Evolutionary conservation across 306 rosid genomes (phyloP), one percentile per base, ranked within the genome.

Genomic region (Glycine latifolia): DNA sequence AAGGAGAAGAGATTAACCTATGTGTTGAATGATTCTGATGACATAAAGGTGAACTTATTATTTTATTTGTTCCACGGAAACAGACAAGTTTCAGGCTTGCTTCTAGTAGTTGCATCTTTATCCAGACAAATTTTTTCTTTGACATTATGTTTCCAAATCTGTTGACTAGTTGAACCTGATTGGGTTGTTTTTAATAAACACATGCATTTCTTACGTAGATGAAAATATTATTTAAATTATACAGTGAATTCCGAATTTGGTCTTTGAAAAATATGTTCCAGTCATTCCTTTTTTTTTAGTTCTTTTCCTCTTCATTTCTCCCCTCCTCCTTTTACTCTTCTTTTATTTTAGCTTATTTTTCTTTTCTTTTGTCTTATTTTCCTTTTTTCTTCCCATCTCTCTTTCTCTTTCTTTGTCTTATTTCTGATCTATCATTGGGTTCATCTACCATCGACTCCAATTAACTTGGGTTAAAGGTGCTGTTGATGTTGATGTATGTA

Each of bases 1-100:
- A 96, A 93, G 82, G 98, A 93, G 92, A 96, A 93, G 91, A 88
- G 98, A 75, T 87, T 96, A 79, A 92, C 98, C 41, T 96, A 93
- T 17, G 97, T 90, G 76, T 89, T 96, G 96, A 88, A 82, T 78
- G 97, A 89, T 87, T 89, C 92, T 7, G 93, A 91, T 85, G 94
- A 93, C 79, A 78, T 86, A 55, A 96, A 94, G 97, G 99, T 95
- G 87, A 79, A 44, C 73, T 84, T 10, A 14, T 82, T 77, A 31
- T 83, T 31, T 73, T 79, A 61, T 10, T 75, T 76, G 9, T 43
- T 75, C 33, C 7, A 31, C 35, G 33, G 62, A 50, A 69, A 43
- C 65, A 8, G 60, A 20, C 13, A 55, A 43, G 62, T 73, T 58
- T 70, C 47, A 47, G 54, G 33, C 26, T 58, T 70, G 79, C 59